Base-by-base conservation (phyloP, 1,284 basidiomycete species). In the Porodaedalea pini region DNA sequence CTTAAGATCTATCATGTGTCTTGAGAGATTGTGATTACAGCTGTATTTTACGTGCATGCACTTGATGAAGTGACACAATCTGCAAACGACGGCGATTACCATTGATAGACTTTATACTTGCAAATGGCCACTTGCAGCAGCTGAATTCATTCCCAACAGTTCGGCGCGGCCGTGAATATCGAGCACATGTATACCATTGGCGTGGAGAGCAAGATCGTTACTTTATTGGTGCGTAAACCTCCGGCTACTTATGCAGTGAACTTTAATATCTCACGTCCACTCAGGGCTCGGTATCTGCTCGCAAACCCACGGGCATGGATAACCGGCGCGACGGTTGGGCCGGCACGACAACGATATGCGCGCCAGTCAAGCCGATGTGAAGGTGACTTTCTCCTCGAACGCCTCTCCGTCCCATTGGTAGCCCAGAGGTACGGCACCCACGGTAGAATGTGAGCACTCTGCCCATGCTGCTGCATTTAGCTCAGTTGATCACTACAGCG, bases 31-130 rank as follows among this genome's bases (percentile, higher is more conserved):
- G 23, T 17, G 8, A 47, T 4, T 47, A 15, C 25, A 29, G 17
- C 44, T n/a, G 27, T 45, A 15, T 19, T 47, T 47, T 47, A 47
- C 45, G 45, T 47, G 25, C 45, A 29, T 8, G n/a, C 45, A 25
- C 23, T n/a, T 31, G 45, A 47, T 5, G 45, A 47, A 31, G 10
- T 31, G 45, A 31, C 27, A 31, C 45, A 47, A 47, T 47, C 25
- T 47, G 29, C 4, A 10, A 13, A 4, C 31, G 23, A 13, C 45
- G 45, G 45, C n/a, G n/a, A 29, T 25, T 47, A 15, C 10, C 29
- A 19, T 29, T 47, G 45, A 47, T 47, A 29, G 45, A 27, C 45
- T 47, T 47, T 47, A 29, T 47, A 47, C 29, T 32, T 47, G 45
- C 45, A 29, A 47, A 47, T 47, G n/a, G 2, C 45, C 25, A 11